These are phyloP conservation scores for Ustilago bromivora DNA, from an alignment of 1,284 basidiomycete genomes.

Conservation along the genomic window DNA sequence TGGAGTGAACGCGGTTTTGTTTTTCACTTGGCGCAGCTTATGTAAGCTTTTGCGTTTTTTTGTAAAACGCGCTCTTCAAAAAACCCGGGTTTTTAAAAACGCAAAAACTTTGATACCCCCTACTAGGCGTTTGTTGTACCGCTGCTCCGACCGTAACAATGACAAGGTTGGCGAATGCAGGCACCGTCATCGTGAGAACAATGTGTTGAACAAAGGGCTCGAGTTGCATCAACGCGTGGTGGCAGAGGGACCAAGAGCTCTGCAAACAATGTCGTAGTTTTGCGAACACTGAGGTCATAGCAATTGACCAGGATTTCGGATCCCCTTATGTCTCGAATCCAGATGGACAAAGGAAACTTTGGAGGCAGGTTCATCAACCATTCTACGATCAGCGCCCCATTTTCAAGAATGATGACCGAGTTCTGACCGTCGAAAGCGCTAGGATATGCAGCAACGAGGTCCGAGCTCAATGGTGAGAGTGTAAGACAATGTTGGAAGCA, in stretches of 20 bases:
- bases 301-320: not conserved
- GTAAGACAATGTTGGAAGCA: not conserved
- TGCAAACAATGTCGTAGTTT: not conserved
- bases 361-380: too few species aligned
- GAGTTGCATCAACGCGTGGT: slow-evolving; percentile 1
- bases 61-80: too few species aligned
- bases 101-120: too few species aligned
- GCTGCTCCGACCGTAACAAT: not conserved
- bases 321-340: not conserved
- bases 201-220: not conserved
- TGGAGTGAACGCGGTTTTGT: too few species aligned
- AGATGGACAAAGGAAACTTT: not conserved
- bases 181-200: not conserved
- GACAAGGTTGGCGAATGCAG: not conserved
- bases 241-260: not conserved
- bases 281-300: not conserved
- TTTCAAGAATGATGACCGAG: not conserved
- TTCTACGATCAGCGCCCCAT: not conserved
- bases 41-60: too few species aligned
- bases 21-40: too few species aligned
- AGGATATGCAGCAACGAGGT: not conserved
- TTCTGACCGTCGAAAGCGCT: not conserved
- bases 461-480: not conserved
- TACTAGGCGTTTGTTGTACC: too few species aligned
- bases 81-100: too few species aligned